These are phyloP conservation scores for Colletotrichum chrysophilum DNA, from an alignment of 2,329 filamentous ascomycete genomes.

Conservation along the genomic window DNA sequence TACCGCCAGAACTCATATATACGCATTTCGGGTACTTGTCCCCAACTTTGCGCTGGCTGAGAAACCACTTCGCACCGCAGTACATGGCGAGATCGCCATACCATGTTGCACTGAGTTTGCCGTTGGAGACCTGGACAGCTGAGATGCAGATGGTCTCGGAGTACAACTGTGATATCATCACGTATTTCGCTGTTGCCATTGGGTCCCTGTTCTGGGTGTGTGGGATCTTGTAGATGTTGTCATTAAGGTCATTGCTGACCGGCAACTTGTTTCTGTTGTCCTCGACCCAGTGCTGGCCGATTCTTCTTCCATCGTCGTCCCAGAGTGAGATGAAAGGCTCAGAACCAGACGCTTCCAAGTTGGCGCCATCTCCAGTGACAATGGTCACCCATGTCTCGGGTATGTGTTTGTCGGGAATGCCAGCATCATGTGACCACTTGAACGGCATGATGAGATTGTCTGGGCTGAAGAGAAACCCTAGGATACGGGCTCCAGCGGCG, in stretches of 20 bases:
- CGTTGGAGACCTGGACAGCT: conserved; percentile 24
- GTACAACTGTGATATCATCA: conserved; percentile 23
- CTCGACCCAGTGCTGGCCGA: conserved; percentile 12
- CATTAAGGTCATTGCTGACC: background rate
- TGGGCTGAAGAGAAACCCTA: background rate
- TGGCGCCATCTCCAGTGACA: background rate
- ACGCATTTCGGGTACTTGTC: conserved; percentile 21
- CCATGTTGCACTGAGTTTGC: conserved; percentile 17
- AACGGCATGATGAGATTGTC: background rate
- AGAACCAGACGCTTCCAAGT: background rate
- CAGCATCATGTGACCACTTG: background rate
- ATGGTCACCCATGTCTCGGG: background rate
- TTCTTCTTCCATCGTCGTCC: conserved; percentile 18
- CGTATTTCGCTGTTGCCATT: conserved; percentile 8
- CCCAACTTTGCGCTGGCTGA: conserved; percentile 24
- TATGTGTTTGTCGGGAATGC: background rate
- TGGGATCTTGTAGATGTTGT: conserved; percentile 3
- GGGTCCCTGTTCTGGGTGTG: conserved; percentile 14
- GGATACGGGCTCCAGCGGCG: background rate
- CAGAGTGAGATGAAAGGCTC: conserved; percentile 22
- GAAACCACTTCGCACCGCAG: conserved; percentile 27
- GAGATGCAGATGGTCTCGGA: conserved; percentile 26
- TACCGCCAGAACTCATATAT: conserved; percentile 24
- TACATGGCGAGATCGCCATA: conserved; percentile 25
- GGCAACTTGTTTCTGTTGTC: background rate